These are phyloP conservation scores for Pyrenophora teres DNA, from an alignment of 2,329 filamentous ascomycete species.

Conservation along the genomic window DNA sequence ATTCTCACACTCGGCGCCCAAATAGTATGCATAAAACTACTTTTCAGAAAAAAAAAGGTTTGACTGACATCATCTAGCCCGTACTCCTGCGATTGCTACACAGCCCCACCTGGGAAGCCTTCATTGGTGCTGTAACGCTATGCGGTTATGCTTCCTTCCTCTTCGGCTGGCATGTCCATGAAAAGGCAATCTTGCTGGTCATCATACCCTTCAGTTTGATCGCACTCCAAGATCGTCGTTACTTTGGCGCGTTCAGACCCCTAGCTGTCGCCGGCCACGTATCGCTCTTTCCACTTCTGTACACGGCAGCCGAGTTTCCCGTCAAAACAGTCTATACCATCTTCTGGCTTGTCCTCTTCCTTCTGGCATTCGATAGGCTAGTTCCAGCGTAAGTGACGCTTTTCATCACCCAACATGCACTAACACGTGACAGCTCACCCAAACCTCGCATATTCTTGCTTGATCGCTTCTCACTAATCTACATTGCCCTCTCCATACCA, in stretches of 20 bases:
- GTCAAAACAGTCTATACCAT: slow-evolving; percentile 93
- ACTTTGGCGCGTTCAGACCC: slow-evolving; percentile 88
- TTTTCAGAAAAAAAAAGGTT: too few species aligned
- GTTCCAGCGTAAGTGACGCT: slow-evolving; percentile 69
- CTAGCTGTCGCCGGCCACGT: slow-evolving; percentile 93
- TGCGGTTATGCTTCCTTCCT: slow-evolving; percentile 97
- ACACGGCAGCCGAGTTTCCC: slow-evolving; percentile 89
- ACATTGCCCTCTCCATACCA: slow-evolving; percentile 87
- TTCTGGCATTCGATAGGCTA: slow-evolving; percentile 83
- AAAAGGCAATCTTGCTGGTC: slow-evolving; percentile 92
- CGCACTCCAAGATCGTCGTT: slow-evolving; percentile 84
- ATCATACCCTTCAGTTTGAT: slow-evolving; percentile 95
- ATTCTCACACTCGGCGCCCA: slow-evolving; percentile 82
- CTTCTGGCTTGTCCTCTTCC: slow-evolving; percentile 85
- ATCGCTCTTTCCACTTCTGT: slow-evolving; percentile 90
- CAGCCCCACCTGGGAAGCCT: slow-evolving; percentile 82
- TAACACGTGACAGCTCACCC: slow-evolving; percentile 58
- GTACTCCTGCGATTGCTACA: slow-evolving; percentile 80
- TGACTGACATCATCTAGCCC: slow-evolving; percentile 25
- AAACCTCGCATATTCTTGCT: slow-evolving; percentile 84
- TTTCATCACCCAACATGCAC: not conserved
- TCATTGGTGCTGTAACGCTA: slow-evolving; percentile 85
- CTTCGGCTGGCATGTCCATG: slow-evolving; percentile 98
- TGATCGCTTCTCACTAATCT: slow-evolving; percentile 86
- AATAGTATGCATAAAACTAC: slow-evolving; percentile 53